Base-by-base conservation (phyloP, 2,329 filamentous ascomycete genomes). In the Sporothrix protearum region DNA sequence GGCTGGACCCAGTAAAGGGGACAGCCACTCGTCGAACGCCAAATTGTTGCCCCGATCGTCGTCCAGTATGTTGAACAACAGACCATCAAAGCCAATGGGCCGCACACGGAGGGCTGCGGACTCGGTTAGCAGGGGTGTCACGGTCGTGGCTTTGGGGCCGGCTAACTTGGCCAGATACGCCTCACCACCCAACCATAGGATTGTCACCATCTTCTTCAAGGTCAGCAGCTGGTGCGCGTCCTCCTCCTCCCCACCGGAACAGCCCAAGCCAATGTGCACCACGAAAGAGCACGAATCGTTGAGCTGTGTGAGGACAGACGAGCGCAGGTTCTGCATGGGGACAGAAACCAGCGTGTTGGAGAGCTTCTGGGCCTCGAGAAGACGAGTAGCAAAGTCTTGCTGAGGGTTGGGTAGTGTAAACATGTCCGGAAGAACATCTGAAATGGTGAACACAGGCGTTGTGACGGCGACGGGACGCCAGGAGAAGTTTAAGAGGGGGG, bases 111-210 rank as follows among this genome's bases (percentile, higher is more conserved):
- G 33, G 22, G 6, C 10, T 36, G 33, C 30, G 19, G 57, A 63
- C 30, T 42, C 33, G 33, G 57, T 42, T 33, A 63, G 57, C 33
- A 36, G 12, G 30, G 28, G 57, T 25, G 57, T 36, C 14, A 25
- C 33, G n/a, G 57, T 12, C 12, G n/a, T 22, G 30, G 30, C 57
- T 6, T 19, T 25, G 16, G 57, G 33, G n/a, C 57, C 45, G 3
- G 59, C 39, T 16, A 64, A 30, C 47, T 22, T n/a, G 28, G 47
- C 51, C 4, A 71, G 42, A 22, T 16, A 42, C 42, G 25, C 16
- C 64, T 71, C 70, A 25, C 36, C 70, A 12, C 39, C 61, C n/a
- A 71, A 42, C 59, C 63, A 61, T 10, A 71, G 49, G 9, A 71
- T 16, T 1, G 63, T 61, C 4, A 30, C 70, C 36, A 71, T 10